A percentile compares a stretch with the other conserved stretches of the same genome.
These are phyloP conservation scores for Kodamaea alishanica DNA, from an alignment of 1,139 yeast genomes.

Conservation along the genomic window DNA sequence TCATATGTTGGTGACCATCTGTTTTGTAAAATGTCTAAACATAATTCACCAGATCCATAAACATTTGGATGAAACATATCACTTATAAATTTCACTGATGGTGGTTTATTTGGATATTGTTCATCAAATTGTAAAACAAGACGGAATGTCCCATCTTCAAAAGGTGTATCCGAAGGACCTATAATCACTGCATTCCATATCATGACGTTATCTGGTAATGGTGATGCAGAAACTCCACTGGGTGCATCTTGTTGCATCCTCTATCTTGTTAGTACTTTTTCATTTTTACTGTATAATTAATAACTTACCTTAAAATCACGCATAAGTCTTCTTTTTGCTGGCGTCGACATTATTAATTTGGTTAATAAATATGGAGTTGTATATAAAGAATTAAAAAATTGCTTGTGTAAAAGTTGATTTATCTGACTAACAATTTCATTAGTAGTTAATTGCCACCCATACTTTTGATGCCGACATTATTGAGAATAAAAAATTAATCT, in stretches of 20 bases:
- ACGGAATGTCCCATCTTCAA: constrained; percentile 96
- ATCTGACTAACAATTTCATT: too few species aligned
- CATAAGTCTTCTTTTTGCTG: constrained; percentile 97
- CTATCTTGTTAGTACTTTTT: constrained; percentile 25
- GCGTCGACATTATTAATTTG: constrained; percentile 70
- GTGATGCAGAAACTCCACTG: constrained; percentile 96
- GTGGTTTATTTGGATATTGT: constrained; percentile 97
- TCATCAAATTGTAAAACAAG: constrained; percentile 87
- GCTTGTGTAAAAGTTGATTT: too few species aligned
- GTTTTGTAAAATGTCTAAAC: constrained; percentile 92
- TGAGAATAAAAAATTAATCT: too few species aligned
- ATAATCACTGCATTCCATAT: constrained; percentile 97
- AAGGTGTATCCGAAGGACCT: constrained; percentile 97
- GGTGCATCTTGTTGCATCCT: constrained; percentile 99
- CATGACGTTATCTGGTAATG: constrained; percentile 96
- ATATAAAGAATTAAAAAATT: too few species aligned
- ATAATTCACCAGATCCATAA: constrained; percentile 90
- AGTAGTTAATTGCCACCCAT: too few species aligned
- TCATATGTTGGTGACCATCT: constrained; percentile 99
- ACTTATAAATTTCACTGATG: constrained; percentile 82
- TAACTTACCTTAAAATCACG: constrained; percentile 86
- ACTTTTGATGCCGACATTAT: too few species aligned
- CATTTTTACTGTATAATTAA: neutral
- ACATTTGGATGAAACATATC: constrained; percentile 99
- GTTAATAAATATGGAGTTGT: too few species aligned